Percentiles rank a stretch among this genome's conserved stretches.
Evolutionary conservation across 2,329 filamentous ascomycete species (phyloP).

Genomic region (Colletotrichum lini): DNA sequence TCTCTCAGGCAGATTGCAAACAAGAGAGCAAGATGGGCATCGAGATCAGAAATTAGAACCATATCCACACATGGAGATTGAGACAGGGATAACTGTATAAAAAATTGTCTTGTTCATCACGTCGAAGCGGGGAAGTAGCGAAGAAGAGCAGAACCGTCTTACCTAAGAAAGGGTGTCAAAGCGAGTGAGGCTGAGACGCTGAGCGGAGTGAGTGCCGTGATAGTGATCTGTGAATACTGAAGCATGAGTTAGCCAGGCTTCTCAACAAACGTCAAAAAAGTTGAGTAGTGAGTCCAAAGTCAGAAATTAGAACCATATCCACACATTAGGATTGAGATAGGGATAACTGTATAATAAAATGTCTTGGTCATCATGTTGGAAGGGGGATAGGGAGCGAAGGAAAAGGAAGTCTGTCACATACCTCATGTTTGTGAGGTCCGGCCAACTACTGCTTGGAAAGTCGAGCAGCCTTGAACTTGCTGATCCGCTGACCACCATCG

Average conservation of each 20-base stretch:
- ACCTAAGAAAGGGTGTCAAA: neutral
- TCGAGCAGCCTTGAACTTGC: conserved; percentile 81
- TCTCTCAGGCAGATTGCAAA: neutral
- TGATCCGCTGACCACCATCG: conserved; percentile 75
- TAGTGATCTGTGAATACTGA: neutral
- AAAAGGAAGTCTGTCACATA: conserved; percentile 32
- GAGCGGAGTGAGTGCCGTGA: neutral
- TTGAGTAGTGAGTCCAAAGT: conserved; percentile 9
- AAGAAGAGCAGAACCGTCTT: neutral
- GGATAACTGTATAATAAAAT: conserved; percentile 39
- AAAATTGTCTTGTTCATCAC: conserved; percentile 39
- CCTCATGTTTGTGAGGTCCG: conserved; percentile 43
- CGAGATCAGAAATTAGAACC: conserved; percentile 40
- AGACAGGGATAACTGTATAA: conserved; percentile 43
- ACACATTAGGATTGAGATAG: conserved; percentile 37
- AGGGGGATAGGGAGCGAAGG: neutral
- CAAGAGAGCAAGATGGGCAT: neutral
- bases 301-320: conserved; percentile 39
- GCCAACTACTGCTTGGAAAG: conserved; percentile 66
- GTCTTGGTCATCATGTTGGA: conserved; percentile 38
- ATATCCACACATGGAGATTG: conserved; percentile 36
- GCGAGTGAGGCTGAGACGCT: too few species aligned
- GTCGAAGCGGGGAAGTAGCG: conserved; percentile 4
- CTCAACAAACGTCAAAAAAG: neutral
- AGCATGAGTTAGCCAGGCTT: conserved; percentile 10